Conservation (phyloP, 179 eudicot genomes). For the Amaranthus tricolor region DNA sequence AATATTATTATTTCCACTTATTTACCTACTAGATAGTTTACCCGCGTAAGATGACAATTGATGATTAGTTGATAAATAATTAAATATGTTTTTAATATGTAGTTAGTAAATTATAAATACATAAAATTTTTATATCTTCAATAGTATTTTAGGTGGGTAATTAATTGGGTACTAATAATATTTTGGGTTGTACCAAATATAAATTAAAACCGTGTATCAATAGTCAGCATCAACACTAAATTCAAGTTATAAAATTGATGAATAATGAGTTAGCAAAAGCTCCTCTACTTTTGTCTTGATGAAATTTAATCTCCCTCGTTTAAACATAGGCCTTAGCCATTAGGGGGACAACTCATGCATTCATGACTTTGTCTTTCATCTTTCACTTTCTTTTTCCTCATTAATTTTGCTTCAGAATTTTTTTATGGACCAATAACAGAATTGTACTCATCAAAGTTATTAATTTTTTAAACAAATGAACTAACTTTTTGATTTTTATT, state of each 20-base stretch:
- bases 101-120: no score
- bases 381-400: neutral
- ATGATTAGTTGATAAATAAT: no score
- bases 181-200: neutral
- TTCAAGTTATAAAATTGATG: neutral
- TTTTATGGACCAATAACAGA: neutral
- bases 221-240: conserved; percentile 7
- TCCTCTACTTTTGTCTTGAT: conserved; percentile 21
- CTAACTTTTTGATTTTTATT: no score
- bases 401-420: neutral
- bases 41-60: no score
- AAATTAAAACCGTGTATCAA: neutral
- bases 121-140: no score
- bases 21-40: no score
- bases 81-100: no score
- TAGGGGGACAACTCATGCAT: conserved; percentile 7
- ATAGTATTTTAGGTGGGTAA: no score
- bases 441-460: neutral
- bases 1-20: no score
- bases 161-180: neutral
- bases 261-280: conserved; percentile 1
- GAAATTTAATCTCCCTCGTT: neutral
- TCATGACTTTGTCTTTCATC: neutral
- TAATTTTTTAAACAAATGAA: no score
- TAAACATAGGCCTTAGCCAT: neutral